phyloP scores from a whole-genome alignment of 768 basidiomycete species.

The Lactarius pseudohatsudake region DNA sequence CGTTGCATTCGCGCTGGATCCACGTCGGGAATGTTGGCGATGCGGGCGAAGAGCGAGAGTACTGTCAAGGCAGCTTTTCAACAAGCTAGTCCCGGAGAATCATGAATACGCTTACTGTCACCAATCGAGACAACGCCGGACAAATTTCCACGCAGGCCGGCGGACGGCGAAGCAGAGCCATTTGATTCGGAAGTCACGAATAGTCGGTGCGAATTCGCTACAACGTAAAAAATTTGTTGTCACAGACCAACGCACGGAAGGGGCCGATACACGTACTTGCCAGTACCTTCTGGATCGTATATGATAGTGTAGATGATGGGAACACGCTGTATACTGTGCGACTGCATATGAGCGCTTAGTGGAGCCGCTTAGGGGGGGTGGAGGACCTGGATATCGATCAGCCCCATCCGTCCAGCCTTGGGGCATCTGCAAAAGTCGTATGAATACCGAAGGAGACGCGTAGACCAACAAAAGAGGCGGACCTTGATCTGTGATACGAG shows the following conservation, averaged over 20 bases:
- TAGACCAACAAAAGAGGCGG: constrained; percentile 7
- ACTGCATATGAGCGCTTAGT: constrained; percentile 6
- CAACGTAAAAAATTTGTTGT: neutral
- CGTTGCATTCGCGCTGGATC: constrained; percentile 79
- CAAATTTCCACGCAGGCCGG: constrained; percentile 49
- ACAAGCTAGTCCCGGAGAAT: neutral
- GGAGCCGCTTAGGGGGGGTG: neutral
- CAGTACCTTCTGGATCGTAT: constrained; percentile 76
- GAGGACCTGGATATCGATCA: constrained; percentile 72
- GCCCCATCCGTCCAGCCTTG: constrained; percentile 77
- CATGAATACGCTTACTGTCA: constrained; percentile 55
- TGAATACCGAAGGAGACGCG: neutral
- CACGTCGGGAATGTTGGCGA: constrained; percentile 70
- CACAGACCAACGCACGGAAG: neutral
- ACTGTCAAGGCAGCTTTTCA: constrained; percentile 42
- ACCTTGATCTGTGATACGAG: constrained; percentile 77
- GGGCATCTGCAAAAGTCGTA: constrained; percentile 33
- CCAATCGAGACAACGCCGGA: constrained; percentile 81
- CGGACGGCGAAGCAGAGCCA: constrained; percentile 49
- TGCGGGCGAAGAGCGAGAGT: constrained; percentile 73
- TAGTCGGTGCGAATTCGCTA: constrained; percentile 77
- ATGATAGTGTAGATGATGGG: constrained; percentile 60
- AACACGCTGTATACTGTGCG: constrained; percentile 70
- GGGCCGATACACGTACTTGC: constrained; percentile 58
- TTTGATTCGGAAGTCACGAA: constrained; percentile 69